Evolutionary conservation across 1,284 basidiomycete genomes (phyloP).

Genomic region (Porodaedalea pini): DNA sequence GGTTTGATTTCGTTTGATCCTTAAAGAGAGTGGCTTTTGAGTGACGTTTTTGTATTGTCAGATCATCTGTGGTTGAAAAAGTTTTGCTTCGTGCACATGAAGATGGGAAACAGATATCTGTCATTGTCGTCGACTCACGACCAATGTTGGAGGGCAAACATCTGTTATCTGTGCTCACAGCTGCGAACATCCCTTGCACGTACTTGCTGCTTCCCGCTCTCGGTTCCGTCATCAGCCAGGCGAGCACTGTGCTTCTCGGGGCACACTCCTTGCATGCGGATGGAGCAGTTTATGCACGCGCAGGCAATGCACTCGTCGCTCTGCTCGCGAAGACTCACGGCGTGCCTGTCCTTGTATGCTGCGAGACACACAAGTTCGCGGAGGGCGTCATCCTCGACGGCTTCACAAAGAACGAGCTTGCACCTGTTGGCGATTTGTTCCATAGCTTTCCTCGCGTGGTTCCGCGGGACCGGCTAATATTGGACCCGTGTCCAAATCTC

Average conservation of each 20-base stretch:
- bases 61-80: slow-evolving; percentile 93
- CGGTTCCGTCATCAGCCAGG: slow-evolving; percentile 75
- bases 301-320: slow-evolving; percentile 93
- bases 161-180: slow-evolving; percentile 69
- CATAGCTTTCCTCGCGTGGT: slow-evolving; percentile 34
- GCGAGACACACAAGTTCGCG: slow-evolving; percentile 98
- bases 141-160: slow-evolving; percentile 91
- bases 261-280: slow-evolving; percentile 94
- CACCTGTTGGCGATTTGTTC: slow-evolving; percentile 36
- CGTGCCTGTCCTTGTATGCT: slow-evolving; percentile 94
- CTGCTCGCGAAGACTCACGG: slow-evolving; percentile 91
- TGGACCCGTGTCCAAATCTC: slow-evolving; percentile 38
- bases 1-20: slow-evolving; percentile 42
- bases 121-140: slow-evolving; percentile 92
- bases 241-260: slow-evolving; percentile 83
- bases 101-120: slow-evolving; percentile 76
- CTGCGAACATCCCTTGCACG: slow-evolving; percentile 80
- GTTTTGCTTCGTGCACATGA: slow-evolving; percentile 79
- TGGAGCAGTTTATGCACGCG: slow-evolving; percentile 90
- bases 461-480: slow-evolving; percentile 37
- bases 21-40: not conserved
- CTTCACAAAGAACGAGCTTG: slow-evolving; percentile 92
- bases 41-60: slow-evolving; percentile 30
- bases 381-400: slow-evolving; percentile 92
- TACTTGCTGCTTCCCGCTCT: slow-evolving; percentile 91